phyloP scores from a whole-genome alignment of 2,329 filamentous ascomycete species.

The Phoma sp. region DNA sequence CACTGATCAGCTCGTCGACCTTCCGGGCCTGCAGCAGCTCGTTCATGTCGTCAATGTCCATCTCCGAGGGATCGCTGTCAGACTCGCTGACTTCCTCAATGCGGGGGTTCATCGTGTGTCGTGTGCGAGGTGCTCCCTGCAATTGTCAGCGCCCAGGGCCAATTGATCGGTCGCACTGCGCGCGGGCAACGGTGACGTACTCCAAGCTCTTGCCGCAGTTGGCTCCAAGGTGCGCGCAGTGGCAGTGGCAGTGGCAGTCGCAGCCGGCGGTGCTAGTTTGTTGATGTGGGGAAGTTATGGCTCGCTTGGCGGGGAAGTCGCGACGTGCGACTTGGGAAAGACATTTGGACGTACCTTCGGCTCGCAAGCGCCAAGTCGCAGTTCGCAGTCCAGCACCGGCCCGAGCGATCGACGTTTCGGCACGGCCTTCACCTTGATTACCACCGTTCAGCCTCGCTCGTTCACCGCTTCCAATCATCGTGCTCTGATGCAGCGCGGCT shows the following conservation, averaged over 20 bases:
- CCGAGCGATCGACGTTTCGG: conserved; percentile 11
- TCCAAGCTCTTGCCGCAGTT: background rate
- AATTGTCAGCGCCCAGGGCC: background rate
- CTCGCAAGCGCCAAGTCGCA: background rate
- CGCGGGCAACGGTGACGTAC: background rate
- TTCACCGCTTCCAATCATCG: conserved; percentile 16
- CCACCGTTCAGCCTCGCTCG: background rate
- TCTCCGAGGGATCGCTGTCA: conserved; percentile 68
- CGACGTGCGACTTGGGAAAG: conserved; percentile 10
- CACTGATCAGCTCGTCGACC: conserved; percentile 57
- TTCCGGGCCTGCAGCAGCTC: conserved; percentile 51
- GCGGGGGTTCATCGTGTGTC: conserved; percentile 63
- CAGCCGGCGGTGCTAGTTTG: conserved; percentile 9
- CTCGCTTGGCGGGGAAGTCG: conserved; percentile 19
- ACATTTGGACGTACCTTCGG: conserved; percentile 9
- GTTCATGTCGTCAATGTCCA: conserved; percentile 85
- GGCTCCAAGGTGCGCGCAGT: background rate
- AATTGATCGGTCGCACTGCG: background rate
- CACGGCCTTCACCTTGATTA: conserved; percentile 2
- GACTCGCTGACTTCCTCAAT: conserved; percentile 92
- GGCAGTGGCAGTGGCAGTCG: conserved; percentile 9
- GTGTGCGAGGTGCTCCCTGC: conserved; percentile 6
- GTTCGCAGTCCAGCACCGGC: background rate
- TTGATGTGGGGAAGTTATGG: conserved; percentile 16
- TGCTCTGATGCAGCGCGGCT: conserved; percentile 16